Evolutionary conservation across 2,329 filamentous ascomycete species (phyloP), one percentile per base, ranked within the genome.

Genomic region (Phoma sp.): DNA sequence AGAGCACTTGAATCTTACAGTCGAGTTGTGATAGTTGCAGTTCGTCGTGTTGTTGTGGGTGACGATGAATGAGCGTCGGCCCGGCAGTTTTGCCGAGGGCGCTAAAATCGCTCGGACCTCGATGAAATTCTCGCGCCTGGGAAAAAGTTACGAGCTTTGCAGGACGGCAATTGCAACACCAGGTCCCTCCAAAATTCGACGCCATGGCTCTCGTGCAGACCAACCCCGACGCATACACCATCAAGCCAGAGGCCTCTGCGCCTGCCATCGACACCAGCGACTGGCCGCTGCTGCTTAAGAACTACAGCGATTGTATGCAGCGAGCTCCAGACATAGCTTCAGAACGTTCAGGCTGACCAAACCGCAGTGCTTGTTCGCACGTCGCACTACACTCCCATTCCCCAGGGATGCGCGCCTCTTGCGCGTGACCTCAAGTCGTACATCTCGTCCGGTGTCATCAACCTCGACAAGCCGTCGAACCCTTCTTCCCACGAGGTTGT

Each of bases 401-500:
- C 93, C 66, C 89, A 91, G 76, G 95, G 95, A 73, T 96, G 91
- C 81, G 87, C 91, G 61, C 95, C 95, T 50, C 82, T 96, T 74
- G 93, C 92, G 80, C 91, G 95, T 77, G 93, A 98, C 77, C 85
- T 99, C 74, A 97, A 97, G 84, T 92, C 90, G 62, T 99, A 98
- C 81, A 88, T 99, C 76, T 93, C 90, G 77, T 96, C 92, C 61
- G 95, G 95, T 80, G 93, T 99, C 55, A 98, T 99, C 80, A 99
- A 99, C 82, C 88, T 97, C 67, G 91, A 96, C 81, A 96, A 96
- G 83, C 95, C 93, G 53, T 96, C 93, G 47, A 99, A 99, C 82
- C 93, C 93, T 48, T 97, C 93, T 65, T 95, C 90, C 72, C 95
- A 99, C 84, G 95, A 99, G 83, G 95, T 99, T 64, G 95, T 99